Base-by-base conservation (phyloP, 768 basidiomycete species). In the Tricholoma matsutake region DNA sequence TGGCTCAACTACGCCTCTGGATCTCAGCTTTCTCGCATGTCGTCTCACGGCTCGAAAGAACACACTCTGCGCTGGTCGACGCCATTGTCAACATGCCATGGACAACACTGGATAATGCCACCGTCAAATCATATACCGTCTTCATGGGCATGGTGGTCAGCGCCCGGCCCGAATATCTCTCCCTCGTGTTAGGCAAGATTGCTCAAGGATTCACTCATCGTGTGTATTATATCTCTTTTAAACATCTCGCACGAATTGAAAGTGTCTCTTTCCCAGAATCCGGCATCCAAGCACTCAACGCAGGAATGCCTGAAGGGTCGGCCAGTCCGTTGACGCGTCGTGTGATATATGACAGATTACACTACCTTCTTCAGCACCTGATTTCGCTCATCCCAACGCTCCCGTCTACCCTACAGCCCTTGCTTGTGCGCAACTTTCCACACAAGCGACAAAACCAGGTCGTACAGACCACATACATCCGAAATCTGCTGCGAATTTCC, bases 141-240 rank as follows among this genome's bases (percentile, higher is more conserved):
- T 97, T 97, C 71, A 84, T 94, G 53, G 92, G 93, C 28, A 92
- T 96, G 79, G 85, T 99, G 41, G 84, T 96, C 65, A 94, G 91
- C 63, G 93, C 96, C 22, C 79, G 90, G 63, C 92, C 96, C 61
- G 94, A 97, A 76, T 98, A 96, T 74, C 81, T 96, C 32, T 89
- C 88, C 22, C 81, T 91, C 56, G 87, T 98, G 6, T 84, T 98
- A 5, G 81, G 82, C 60, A 94, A 85, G 76, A 87, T 92, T 41
- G 85, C 94, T 11, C 86, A 87, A 58, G 93, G 94, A 10, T 87
- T 98, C 64, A 94, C 94, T 6, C 87, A 91, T 78, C 93, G 96
- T 97, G 71, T 67, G 92, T 84, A 58, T 54, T 13, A 20, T 7
- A 61, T 34, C 18, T 59, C 14, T 25, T 61, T 51, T 41, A 41